Base-by-base conservation (phyloP, 23 red algal species). In the Pyropia haitanensis region DNA sequence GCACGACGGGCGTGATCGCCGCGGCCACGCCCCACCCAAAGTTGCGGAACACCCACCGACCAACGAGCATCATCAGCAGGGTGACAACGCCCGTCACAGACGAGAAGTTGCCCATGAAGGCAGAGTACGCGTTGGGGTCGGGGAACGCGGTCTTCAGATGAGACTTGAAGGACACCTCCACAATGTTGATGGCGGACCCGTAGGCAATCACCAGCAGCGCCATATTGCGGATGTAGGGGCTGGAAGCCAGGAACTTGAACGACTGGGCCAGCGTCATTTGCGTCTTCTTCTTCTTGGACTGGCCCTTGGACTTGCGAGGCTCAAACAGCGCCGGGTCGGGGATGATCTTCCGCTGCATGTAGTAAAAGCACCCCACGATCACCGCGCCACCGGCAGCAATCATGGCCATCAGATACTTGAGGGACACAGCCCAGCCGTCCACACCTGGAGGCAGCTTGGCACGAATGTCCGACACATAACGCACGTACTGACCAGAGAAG, bases 141-240 rank as follows among this genome's bases (percentile, higher is more conserved):
- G 92, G 92, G 61, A 85, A 96, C 16, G 84, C 83, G 27, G 73
- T 73, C 30, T 81, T 72, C 22, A 96, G 80, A 62, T 73, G 72
- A 60, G 77, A 78, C 72, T 96, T 96, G 85, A 85, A 96, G 14
- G 92, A 83, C 20, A 96, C 92, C 67, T 96, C 92, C 9, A 96
- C 92, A 68, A 96, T 96, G 53, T 96, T 96, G 79, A 96, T 96
- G 57, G 78, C 78, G 85, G 90, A 90, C n/a, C 92, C 92, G 70
- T 96, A 96, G 5, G 84, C 92, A 67, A 96, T 96, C 63, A 96
- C 92, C 64, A 96, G 63, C 19, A 82, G 75, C 12, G 92, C 92
- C 14, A 96, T 60, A 25, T 90, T 88, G 60, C 92, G 92, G 59
- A 96, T 96, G 65, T 96, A 96, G 25, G 80, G 67, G 33, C 85